phyloP scores from a whole-genome alignment of 192 early-diverging fungal species.

The Dissophora ornata region DNA sequence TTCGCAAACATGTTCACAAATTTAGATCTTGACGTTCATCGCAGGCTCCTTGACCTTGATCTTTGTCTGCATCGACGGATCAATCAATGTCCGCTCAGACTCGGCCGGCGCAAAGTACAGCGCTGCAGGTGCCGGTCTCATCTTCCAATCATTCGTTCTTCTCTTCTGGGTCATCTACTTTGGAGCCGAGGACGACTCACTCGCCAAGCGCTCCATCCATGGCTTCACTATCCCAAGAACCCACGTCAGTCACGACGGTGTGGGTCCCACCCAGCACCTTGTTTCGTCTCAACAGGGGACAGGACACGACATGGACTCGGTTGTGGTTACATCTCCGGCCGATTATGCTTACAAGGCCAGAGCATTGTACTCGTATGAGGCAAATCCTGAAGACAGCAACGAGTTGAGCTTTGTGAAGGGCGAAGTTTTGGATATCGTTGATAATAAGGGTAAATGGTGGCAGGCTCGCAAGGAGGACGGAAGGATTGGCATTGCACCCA shows the following conservation, averaged over 20 bases:
- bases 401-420: slow-evolving; percentile 91
- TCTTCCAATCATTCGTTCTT: slow-evolving; percentile 53
- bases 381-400: slow-evolving; percentile 91
- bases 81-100: not conserved
- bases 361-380: slow-evolving; percentile 82
- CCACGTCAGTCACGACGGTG: not conserved
- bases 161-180: slow-evolving; percentile 79
- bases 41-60: slow-evolving; percentile 26
- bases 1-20: too few relatives aligned
- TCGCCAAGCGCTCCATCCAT: slow-evolving; percentile 49
- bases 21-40: slow-evolving; percentile 51
- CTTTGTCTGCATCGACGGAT: not conserved
- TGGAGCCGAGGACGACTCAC: slow-evolving; percentile 72
- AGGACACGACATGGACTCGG: slow-evolving; percentile 25
- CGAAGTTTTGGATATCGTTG: slow-evolving; percentile 85
- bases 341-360: slow-evolving; percentile 71
- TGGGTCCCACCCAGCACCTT: slow-evolving; percentile 17
- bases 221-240: slow-evolving; percentile 41
- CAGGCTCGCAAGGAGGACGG: slow-evolving; percentile 88
- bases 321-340: slow-evolving; percentile 53
- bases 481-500: slow-evolving; percentile 87
- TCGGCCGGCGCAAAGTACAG: slow-evolving; percentile 8
- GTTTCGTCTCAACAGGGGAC: not conserved
- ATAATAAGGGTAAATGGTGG: slow-evolving; percentile 98
- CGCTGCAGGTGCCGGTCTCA: slow-evolving; percentile 55